These are phyloP conservation scores for Triticum monococcum DNA, from an alignment of 176 grass and related monocot genomes.

Conservation along the genomic window DNA sequence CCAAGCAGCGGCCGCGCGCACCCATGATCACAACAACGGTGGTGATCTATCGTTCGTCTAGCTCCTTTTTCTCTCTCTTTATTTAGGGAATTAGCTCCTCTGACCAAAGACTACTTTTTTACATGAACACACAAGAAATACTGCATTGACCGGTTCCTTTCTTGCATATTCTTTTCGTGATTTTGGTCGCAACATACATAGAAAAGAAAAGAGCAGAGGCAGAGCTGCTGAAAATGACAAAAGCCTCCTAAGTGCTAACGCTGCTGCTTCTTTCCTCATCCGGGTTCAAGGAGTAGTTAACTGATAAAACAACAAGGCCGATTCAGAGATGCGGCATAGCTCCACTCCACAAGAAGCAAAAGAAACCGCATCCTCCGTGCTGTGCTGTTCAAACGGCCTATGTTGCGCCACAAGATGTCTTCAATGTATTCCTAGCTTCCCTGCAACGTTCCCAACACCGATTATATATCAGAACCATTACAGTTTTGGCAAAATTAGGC, in stretches of 20 bases:
- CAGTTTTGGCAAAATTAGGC: too few relatives aligned
- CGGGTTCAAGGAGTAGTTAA: too few relatives aligned
- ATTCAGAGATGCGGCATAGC: not conserved
- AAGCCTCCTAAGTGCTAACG: not conserved
- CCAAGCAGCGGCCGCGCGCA: too few relatives aligned
- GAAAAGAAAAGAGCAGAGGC: not conserved
- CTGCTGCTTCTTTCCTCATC: not conserved
- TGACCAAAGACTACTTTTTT: too few relatives aligned
- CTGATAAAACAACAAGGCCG: too few relatives aligned
- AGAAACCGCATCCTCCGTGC: not conserved
- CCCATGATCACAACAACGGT: too few relatives aligned
- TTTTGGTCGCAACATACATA: not conserved
- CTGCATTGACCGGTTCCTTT: too few relatives aligned
- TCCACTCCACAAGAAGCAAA: not conserved
- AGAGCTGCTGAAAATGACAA: not conserved
- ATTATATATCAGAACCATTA: not conserved
- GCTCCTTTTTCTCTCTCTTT: too few relatives aligned
- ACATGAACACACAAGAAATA: too few relatives aligned
- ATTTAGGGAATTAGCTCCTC: too few relatives aligned
- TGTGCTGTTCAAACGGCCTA: not conserved
- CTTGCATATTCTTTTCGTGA: not conserved
- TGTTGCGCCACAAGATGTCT: not conserved
- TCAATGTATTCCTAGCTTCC: not conserved
- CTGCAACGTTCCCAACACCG: not conserved
- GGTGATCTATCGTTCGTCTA: too few relatives aligned